Conservation (phyloP, 805 yeast genomes). For the Debaryomyces castellii region DNA sequence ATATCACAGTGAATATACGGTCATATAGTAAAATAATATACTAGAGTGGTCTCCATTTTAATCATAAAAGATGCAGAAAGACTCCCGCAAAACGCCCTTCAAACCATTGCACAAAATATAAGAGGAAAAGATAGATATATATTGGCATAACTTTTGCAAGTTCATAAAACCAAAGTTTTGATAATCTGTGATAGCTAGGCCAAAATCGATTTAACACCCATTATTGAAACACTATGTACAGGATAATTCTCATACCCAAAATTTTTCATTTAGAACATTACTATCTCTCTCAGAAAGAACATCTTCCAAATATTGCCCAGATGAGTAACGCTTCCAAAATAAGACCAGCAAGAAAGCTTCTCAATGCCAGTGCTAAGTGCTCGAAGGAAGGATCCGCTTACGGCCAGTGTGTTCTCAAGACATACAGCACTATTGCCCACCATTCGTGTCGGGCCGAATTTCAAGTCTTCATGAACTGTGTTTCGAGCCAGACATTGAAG, state of each 20-base stretch:
- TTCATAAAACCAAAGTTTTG: too few relatives aligned
- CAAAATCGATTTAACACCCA: neutral
- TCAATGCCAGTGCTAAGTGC: conserved; percentile 41
- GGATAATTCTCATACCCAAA: neutral
- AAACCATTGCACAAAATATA: too few relatives aligned
- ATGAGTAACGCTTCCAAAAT: conserved; percentile 11
- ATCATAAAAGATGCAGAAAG: too few relatives aligned
- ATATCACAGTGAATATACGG: too few relatives aligned
- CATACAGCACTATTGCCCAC: conserved; percentile 49
- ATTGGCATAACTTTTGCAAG: too few relatives aligned
- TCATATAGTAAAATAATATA: too few relatives aligned
- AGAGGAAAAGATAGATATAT: too few relatives aligned
- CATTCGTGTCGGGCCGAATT: conserved; percentile 58
- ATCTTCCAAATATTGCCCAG: neutral
- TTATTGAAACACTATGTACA: neutral
- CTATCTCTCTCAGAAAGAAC: neutral
- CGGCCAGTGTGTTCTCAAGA: conserved; percentile 54
- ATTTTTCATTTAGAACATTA: neutral
- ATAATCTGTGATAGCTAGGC: too few relatives aligned
- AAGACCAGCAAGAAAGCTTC: conserved; percentile 44
- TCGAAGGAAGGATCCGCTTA: conserved; percentile 45
- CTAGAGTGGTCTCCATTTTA: too few relatives aligned
- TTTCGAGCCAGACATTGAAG: conserved; percentile 16
- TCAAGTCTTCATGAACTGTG: conserved; percentile 48
- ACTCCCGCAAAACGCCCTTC: too few relatives aligned